A percentile compares a stretch with the other conserved stretches of the same genome.
Evolutionary conservation across 2,329 filamentous ascomycete species (phyloP).

Genomic region (Cyphellophora europaea): DNA sequence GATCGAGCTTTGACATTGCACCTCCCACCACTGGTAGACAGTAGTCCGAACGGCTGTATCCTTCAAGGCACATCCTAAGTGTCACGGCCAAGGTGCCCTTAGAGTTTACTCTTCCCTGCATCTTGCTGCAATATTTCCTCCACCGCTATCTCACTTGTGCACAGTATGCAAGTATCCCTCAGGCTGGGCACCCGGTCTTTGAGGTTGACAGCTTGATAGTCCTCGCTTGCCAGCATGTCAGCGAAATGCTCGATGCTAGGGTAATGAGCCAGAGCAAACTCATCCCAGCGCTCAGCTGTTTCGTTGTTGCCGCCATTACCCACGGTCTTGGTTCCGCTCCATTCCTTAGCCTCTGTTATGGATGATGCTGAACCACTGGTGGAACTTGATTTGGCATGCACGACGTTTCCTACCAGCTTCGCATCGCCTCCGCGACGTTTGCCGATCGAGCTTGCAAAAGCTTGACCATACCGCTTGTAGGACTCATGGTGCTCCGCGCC

Average conservation of each 20-base stretch:
- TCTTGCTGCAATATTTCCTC: slow-evolving; percentile 15
- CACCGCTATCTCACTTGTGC: slow-evolving; percentile 41
- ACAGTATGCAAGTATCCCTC: slow-evolving; percentile 44
- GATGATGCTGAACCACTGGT: background rate
- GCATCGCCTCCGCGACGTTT: slow-evolving; percentile 46
- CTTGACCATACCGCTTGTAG: slow-evolving; percentile 51
- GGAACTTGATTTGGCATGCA: slow-evolving; percentile 15
- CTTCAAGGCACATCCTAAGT: too few species aligned
- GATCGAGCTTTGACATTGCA: too few species aligned
- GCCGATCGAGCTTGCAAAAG: slow-evolving; percentile 34
- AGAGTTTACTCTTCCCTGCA: background rate
- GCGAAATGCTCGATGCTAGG: slow-evolving; percentile 53
- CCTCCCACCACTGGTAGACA: too few species aligned
- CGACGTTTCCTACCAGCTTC: slow-evolving; percentile 53
- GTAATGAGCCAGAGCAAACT: slow-evolving; percentile 57
- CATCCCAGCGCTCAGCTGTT: slow-evolving; percentile 43
- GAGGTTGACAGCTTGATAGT: slow-evolving; percentile 51
- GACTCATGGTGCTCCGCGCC: slow-evolving; percentile 35
- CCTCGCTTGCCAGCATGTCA: slow-evolving; percentile 49
- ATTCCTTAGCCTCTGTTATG: background rate
- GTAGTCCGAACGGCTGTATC: too few species aligned
- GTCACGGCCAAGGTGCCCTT: too few species aligned
- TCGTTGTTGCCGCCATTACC: slow-evolving; percentile 14
- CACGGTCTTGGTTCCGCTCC: background rate
- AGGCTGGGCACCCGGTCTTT: slow-evolving; percentile 41